Percentiles rank a stretch among this genome's conserved stretches.
Conservation (phyloP, 1,284 basidiomycete genomes). For the Phellopilus nigrolimitatus region DNA sequence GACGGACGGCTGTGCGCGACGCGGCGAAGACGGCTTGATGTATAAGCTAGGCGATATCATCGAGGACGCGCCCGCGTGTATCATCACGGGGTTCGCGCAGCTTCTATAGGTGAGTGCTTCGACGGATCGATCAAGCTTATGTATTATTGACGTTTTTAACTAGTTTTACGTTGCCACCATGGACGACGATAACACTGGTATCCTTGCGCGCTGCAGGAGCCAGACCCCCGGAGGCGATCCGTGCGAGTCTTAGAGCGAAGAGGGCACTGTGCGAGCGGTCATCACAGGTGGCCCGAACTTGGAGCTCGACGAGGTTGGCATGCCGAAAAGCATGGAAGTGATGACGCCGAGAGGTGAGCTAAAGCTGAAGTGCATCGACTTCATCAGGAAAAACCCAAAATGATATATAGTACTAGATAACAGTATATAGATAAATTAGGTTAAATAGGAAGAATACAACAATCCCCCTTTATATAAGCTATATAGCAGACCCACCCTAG, state of each 20-base stretch:
- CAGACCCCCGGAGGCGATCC: conserved; percentile 98
- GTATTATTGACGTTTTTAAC: conserved; percentile 17
- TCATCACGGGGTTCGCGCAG: conserved; percentile 96
- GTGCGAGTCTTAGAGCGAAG: conserved; percentile 97
- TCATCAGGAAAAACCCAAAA: too few species aligned
- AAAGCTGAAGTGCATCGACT: neutral
- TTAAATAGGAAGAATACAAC: too few species aligned
- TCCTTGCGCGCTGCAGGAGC: conserved; percentile 98
- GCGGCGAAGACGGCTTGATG: conserved; percentile 97
- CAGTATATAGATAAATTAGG: too few species aligned
- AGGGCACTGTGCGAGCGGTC: conserved; percentile 98
- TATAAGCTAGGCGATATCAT: conserved; percentile 98
- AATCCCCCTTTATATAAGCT: too few species aligned
- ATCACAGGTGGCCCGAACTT: conserved; percentile 99
- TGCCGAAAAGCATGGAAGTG: conserved; percentile 96
- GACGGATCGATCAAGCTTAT: conserved; percentile 5
- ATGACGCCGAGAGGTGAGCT: conserved; percentile 87
- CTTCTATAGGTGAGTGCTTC: conserved; percentile 71
- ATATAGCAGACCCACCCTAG: too few species aligned
- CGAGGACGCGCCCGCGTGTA: conserved; percentile 95
- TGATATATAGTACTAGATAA: too few species aligned
- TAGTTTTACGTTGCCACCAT: conserved; percentile 99
- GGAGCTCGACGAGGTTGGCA: conserved; percentile 95
- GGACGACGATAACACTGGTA: conserved; percentile 99
- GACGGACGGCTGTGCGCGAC: conserved; percentile 92